Percentiles rank a stretch among this genome's conserved stretches.
Evolutionary conservation across 1,139 yeast genomes (phyloP).

Genomic region (Suhomyces ambrosiae): DNA sequence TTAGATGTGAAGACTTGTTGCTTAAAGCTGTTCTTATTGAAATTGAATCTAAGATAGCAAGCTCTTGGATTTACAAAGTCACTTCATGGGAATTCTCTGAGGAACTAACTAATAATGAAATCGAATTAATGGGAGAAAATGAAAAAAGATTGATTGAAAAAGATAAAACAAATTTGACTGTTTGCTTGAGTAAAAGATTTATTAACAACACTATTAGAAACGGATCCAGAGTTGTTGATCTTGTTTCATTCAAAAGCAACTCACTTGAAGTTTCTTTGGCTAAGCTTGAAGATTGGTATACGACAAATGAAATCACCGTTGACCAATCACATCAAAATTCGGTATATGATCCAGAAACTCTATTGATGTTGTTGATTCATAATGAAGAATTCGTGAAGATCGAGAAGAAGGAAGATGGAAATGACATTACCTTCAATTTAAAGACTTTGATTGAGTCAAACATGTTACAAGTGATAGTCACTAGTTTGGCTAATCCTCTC

Average conservation of each 20-base stretch:
- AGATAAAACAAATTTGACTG: conserved; percentile 50
- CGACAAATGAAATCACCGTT: conserved; percentile 15
- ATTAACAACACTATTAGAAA: conserved; percentile 50
- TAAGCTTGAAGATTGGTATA: conserved; percentile 22
- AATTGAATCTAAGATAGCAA: conserved; percentile 55
- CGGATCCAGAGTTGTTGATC: conserved; percentile 5
- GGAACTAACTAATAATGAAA: conserved; percentile 39
- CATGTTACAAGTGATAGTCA: conserved; percentile 58
- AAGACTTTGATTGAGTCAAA: conserved; percentile 60
- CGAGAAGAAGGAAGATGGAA: conserved; percentile 18
- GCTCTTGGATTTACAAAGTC: conserved; percentile 62
- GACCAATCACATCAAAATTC: conserved; percentile 25
- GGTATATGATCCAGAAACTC: conserved; percentile 62
- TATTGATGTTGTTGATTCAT: conserved; percentile 57
- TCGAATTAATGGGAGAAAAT: conserved; percentile 40
- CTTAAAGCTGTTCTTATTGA: conserved; percentile 55
- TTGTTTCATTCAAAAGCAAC: neutral
- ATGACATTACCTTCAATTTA: conserved; percentile 42
- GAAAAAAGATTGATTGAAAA: conserved; percentile 48
- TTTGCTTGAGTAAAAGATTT: conserved; percentile 55
- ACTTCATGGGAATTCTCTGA: conserved; percentile 67
- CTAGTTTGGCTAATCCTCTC: conserved; percentile 39
- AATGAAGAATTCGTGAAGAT: conserved; percentile 59
- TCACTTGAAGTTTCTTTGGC: conserved; percentile 3
- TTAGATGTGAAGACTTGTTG: conserved; percentile 60